Percentiles rank a stretch among this genome's conserved stretches.
Evolutionary conservation across 192 early-diverging fungal genomes (phyloP).

Genomic region (Geosiphon pyriformis): DNA sequence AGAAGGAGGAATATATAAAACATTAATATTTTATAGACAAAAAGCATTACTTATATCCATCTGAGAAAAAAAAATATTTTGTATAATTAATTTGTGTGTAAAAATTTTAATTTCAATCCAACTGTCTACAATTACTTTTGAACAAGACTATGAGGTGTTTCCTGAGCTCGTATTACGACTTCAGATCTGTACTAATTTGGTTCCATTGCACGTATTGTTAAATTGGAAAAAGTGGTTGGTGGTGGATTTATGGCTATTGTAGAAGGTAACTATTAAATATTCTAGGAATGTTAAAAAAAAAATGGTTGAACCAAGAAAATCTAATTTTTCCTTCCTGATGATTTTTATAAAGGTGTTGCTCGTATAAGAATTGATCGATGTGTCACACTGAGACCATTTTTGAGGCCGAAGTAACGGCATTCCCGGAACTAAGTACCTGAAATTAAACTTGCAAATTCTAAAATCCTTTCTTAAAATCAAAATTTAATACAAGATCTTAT

Average conservation of each 20-base stretch:
- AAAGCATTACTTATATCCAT: too few relatives aligned
- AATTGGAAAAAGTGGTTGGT: slow-evolving; percentile 49
- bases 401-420: slow-evolving; percentile 46
- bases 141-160: too few relatives aligned
- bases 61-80: too few relatives aligned
- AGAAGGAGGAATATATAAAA: too few relatives aligned
- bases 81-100: too few relatives aligned
- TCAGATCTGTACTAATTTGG: slow-evolving; percentile 36
- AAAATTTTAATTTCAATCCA: too few relatives aligned
- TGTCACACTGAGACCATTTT: slow-evolving; percentile 41
- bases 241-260: slow-evolving; percentile 59
- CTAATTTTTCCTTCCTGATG: too few relatives aligned
- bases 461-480: too few relatives aligned
- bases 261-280: slow-evolving; percentile 43
- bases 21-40: too few relatives aligned
- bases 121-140: too few relatives aligned
- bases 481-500: slow-evolving; percentile 43
- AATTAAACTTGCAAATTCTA: too few relatives aligned
- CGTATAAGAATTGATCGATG: slow-evolving; percentile 52
- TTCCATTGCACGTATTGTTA: slow-evolving; percentile 45
- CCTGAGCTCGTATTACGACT: too few relatives aligned
- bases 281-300: neutral
- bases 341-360: slow-evolving; percentile 39
- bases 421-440: slow-evolving; percentile 36
- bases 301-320: neutral